phyloP scores from a whole-genome alignment of 176 grass and related monocot genomes.

The Chloris gayana region DNA sequence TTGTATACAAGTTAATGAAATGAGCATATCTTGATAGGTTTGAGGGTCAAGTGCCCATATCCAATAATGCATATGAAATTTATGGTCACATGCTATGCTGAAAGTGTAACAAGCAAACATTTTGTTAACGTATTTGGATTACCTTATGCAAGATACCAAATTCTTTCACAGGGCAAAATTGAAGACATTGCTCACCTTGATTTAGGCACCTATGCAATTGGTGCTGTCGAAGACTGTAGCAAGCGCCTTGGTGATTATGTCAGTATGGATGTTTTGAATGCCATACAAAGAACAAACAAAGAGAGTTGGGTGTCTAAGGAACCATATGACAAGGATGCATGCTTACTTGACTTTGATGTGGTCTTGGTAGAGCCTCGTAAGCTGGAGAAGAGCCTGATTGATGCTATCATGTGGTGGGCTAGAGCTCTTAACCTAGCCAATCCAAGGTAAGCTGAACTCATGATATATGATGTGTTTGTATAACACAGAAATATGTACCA shows the following conservation, averaged over 20 bases:
- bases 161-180: slow-evolving; percentile 61
- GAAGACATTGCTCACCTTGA: slow-evolving; percentile 70
- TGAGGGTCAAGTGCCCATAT: neutral
- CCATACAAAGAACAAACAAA: slow-evolving; percentile 63
- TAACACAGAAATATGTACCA: neutral
- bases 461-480: neutral
- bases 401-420: slow-evolving; percentile 66
- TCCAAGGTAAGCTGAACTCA: slow-evolving; percentile 47
- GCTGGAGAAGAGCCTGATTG: slow-evolving; percentile 48
- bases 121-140: neutral
- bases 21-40: neutral
- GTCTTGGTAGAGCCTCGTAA: slow-evolving; percentile 68
- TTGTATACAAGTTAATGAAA: neutral
- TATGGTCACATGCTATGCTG: neutral
- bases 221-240: slow-evolving; percentile 67
- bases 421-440: slow-evolving; percentile 52
- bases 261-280: slow-evolving; percentile 69
- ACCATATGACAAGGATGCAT: slow-evolving; percentile 69
- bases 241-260: slow-evolving; percentile 65
- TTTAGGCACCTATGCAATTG: slow-evolving; percentile 61
- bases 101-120: neutral
- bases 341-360: slow-evolving; percentile 71
- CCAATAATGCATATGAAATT: neutral
- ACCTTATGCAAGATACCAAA: slow-evolving; percentile 7
- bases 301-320: slow-evolving; percentile 53